These are phyloP conservation scores for Cutaneotrichosporon sp. DNA, from an alignment of 1,284 basidiomycete genomes.

Conservation along the genomic window DNA sequence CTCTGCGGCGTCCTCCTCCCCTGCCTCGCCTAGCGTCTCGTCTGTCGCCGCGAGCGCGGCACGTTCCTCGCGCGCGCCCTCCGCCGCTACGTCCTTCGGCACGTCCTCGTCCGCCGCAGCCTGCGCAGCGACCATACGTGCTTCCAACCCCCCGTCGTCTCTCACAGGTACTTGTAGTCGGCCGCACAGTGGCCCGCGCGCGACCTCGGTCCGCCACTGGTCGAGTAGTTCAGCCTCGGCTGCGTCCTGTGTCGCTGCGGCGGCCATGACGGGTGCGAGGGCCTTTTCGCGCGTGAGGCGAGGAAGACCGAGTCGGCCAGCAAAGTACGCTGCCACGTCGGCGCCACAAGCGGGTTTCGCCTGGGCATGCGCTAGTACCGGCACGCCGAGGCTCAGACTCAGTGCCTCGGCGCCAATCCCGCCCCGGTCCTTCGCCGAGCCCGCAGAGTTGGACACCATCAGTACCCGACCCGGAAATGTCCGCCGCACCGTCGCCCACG, in stretches of 20 bases:
- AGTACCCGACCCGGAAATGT: slow-evolving; percentile 78
- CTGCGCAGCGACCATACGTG: slow-evolving; percentile 15
- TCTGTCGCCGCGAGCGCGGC: too few species aligned
- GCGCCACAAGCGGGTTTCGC: slow-evolving; percentile 75
- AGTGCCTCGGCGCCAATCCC: slow-evolving; percentile 83
- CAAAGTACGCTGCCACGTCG: slow-evolving; percentile 61
- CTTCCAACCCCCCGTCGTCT: slow-evolving; percentile 5
- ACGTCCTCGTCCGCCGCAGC: background rate
- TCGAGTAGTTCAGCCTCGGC: slow-evolving; percentile 23
- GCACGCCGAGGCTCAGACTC: slow-evolving; percentile 65
- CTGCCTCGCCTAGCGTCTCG: background rate
- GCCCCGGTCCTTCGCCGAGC: slow-evolving; percentile 69
- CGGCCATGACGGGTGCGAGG: background rate
- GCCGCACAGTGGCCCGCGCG: slow-evolving; percentile 35
- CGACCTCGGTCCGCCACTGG: slow-evolving; percentile 26
- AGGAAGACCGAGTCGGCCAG: slow-evolving; percentile 27
- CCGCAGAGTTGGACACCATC: slow-evolving; percentile 91
- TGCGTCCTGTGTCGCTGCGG: slow-evolving; percentile 23
- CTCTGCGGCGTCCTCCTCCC: background rate
- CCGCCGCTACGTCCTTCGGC: background rate
- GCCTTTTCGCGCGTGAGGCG: background rate
- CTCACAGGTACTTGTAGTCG: background rate
- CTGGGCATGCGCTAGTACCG: slow-evolving; percentile 70
- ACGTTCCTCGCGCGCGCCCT: too few species aligned
- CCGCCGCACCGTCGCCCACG: slow-evolving; percentile 68